Evolutionary conservation across 75 land plant species (phyloP).

Genomic region (Azolla pinnata): DNA sequence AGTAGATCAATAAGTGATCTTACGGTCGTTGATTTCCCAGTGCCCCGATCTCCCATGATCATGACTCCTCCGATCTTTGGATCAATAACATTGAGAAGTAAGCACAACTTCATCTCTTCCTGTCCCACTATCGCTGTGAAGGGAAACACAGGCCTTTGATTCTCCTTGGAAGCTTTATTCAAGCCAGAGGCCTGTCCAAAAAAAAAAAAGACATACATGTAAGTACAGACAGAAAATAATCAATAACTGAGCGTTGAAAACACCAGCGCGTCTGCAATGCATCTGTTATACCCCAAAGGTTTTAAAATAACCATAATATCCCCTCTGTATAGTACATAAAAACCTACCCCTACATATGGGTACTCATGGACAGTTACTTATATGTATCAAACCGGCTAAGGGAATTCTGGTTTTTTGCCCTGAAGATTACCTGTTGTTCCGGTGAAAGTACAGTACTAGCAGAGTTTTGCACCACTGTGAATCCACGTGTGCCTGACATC

Average conservation of each 20-base stretch:
- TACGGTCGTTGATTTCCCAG: slow-evolving; percentile 96
- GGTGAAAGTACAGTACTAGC: slow-evolving; percentile 37
- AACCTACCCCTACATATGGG: background rate
- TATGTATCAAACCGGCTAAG: background rate
- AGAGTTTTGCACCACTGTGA: slow-evolving; percentile 29
- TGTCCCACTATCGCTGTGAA: slow-evolving; percentile 98
- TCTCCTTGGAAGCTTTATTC: slow-evolving; percentile 35
- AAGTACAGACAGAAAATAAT: background rate
- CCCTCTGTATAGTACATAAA: background rate
- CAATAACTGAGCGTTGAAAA: background rate
- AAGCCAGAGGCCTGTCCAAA: background rate
- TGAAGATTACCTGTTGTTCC: slow-evolving; percentile 34
- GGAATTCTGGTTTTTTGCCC: background rate
- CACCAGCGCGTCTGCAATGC: background rate
- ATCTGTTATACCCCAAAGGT: background rate
- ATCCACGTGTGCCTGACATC: background rate
- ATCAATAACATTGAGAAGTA: slow-evolving; percentile 89
- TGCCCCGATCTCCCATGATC: slow-evolving; percentile 99
- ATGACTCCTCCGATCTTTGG: slow-evolving; percentile 99
- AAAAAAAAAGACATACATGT: background rate
- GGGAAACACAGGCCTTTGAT: slow-evolving; percentile 86
- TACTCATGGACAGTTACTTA: too few species aligned
- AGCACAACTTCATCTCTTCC: slow-evolving; percentile 98
- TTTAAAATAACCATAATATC: background rate
- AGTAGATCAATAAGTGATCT: slow-evolving; percentile 90